A percentile compares a stretch with the other conserved stretches of the same genome.
Conservation (phyloP, 305 asterid genomes). For the Fraxinus paxiana region DNA sequence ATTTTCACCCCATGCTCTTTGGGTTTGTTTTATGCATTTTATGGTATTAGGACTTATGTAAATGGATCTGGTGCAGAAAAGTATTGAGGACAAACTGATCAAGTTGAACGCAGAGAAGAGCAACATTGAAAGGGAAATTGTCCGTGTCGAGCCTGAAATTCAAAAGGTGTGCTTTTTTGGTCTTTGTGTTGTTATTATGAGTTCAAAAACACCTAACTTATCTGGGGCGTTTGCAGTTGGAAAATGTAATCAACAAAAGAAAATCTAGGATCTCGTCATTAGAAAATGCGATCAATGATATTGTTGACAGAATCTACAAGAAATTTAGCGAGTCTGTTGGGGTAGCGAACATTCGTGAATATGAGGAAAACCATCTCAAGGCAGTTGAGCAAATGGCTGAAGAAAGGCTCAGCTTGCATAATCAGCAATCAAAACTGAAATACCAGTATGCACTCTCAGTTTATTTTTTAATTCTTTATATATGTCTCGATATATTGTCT, state of each 20-base stretch:
- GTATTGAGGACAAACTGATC: conserved; percentile 79
- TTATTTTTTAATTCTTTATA: conserved; percentile 9
- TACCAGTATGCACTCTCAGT: conserved; percentile 61
- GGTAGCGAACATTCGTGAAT: conserved; percentile 88
- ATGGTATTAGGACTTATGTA: conserved; percentile 15
- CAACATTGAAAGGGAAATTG: conserved; percentile 66
- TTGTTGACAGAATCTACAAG: conserved; percentile 78
- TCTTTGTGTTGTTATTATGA: conserved; percentile 17
- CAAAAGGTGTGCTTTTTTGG: conserved; percentile 62
- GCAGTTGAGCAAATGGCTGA: conserved; percentile 85
- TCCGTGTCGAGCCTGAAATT: conserved; percentile 70
- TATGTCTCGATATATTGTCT: background rate
- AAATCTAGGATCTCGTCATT: conserved; percentile 47
- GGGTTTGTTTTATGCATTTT: conserved; percentile 16
- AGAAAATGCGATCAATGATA: conserved; percentile 75
- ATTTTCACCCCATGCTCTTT: conserved; percentile 2
- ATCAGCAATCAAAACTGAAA: conserved; percentile 87
- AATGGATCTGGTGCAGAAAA: conserved; percentile 56
- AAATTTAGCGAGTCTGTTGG: conserved; percentile 93
- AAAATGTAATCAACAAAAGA: conserved; percentile 53
- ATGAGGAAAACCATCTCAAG: conserved; percentile 93
- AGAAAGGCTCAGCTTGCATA: conserved; percentile 79
- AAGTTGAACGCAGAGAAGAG: conserved; percentile 72
- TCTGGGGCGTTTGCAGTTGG: conserved; percentile 53
- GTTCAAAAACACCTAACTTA: conserved; percentile 15